These are phyloP conservation scores for Myochromella boudieri DNA, from an alignment of 768 basidiomycete species.

Conservation along the genomic window DNA sequence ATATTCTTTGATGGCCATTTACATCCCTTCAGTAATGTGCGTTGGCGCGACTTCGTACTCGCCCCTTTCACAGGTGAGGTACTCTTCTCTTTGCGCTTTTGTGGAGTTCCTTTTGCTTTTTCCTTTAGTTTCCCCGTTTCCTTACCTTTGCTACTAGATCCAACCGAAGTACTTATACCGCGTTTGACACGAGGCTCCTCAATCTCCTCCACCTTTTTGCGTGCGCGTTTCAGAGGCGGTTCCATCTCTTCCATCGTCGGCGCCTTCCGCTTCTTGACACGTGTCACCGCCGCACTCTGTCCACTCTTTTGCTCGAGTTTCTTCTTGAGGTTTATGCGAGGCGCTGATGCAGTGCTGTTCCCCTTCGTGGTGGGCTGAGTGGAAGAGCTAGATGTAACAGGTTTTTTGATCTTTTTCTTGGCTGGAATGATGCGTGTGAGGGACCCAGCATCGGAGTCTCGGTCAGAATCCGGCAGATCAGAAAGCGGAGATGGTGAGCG, in stretches of 20 bases:
- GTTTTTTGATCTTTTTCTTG: conserved; percentile 8
- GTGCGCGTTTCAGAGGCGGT: conserved; percentile 32
- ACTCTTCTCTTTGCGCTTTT: conserved; percentile 14
- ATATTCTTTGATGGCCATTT: conserved; percentile 27
- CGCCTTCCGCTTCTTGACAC: conserved; percentile 32
- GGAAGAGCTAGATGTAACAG: not conserved
- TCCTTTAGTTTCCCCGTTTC: conserved; percentile 5
- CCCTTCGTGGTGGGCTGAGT: not conserved
- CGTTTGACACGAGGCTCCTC: not conserved
- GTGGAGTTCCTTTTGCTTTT: not conserved
- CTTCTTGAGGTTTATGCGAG: conserved; percentile 10
- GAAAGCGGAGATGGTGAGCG: conserved; percentile 17
- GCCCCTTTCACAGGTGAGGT: not conserved
- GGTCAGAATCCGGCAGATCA: not conserved
- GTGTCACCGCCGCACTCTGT: conserved; percentile 28
- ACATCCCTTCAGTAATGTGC: not conserved
- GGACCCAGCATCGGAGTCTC: conserved; percentile 11
- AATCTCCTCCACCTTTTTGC: conserved; percentile 8
- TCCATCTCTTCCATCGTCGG: conserved; percentile 17
- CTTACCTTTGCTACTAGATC: conserved; percentile 11
- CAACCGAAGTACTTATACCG: not conserved
- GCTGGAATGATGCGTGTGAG: conserved; percentile 8
- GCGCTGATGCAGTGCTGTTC: not conserved
- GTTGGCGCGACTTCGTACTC: conserved; percentile 11
- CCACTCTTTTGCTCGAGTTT: conserved; percentile 12